Conservation (phyloP, 148 eudicot species). For the Tetragonia tetragonoides region DNA sequence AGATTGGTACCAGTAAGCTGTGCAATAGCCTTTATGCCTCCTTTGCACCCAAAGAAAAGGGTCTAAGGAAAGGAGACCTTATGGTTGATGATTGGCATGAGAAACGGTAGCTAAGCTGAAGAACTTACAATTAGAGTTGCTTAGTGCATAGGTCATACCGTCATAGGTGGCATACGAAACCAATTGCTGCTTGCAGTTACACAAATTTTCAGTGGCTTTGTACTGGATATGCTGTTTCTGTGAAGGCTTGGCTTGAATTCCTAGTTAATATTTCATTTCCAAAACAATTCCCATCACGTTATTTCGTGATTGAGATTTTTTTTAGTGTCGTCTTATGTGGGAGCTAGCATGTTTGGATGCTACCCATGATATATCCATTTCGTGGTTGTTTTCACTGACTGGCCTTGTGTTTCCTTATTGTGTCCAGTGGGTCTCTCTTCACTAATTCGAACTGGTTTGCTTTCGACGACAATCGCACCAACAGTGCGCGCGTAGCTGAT, state of each 20-base stretch:
- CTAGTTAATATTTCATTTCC: neutral
- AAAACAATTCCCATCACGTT: neutral
- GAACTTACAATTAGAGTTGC: too few relatives aligned
- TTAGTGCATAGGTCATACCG: too few relatives aligned
- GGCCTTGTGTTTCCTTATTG: neutral
- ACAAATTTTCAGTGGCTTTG: neutral
- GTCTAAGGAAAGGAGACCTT: too few relatives aligned
- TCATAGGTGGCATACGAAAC: too few relatives aligned
- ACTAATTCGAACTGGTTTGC: constrained; percentile 94
- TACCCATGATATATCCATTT: neutral
- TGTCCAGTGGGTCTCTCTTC: constrained; percentile 67
- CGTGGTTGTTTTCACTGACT: neutral
- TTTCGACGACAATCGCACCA: constrained; percentile 56
- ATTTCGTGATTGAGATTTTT: neutral
- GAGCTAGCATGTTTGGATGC: neutral
- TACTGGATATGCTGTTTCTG: neutral
- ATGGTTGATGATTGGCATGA: too few relatives aligned
- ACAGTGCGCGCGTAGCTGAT: constrained; percentile 39
- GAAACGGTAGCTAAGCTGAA: too few relatives aligned
- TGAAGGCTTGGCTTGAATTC: constrained; percentile 2
- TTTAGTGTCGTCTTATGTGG: neutral
- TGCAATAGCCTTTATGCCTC: too few relatives aligned
- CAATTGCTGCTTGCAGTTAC: neutral
- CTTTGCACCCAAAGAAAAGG: too few relatives aligned
- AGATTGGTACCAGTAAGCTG: too few relatives aligned